A percentile compares a stretch with the other conserved stretches of the same genome.
Evolutionary conservation across 1,284 basidiomycete species (phyloP).

Genomic region (Xerocomus nothofagi): DNA sequence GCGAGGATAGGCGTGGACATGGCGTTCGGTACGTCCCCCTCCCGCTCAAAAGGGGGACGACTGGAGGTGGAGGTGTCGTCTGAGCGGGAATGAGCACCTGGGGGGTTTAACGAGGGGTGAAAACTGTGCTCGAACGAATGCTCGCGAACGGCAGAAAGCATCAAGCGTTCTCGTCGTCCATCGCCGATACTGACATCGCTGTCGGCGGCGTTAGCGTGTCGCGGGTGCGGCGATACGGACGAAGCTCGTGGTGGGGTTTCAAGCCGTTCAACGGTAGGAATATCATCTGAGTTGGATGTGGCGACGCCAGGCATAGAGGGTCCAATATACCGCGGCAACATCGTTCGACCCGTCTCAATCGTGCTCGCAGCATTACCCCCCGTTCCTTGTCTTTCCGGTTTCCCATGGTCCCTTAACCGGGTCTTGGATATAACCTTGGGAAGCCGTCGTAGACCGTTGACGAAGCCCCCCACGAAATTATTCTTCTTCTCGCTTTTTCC

Average conservation of each 20-base stretch:
- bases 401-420: slow-evolving; percentile 27
- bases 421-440: slow-evolving; percentile 36
- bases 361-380: neutral
- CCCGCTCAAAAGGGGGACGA: slow-evolving; percentile 25
- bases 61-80: slow-evolving; percentile 28
- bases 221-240: slow-evolving; percentile 26
- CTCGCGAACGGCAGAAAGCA: slow-evolving; percentile 29
- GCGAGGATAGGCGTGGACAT: slow-evolving; percentile 34
- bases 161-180: slow-evolving; percentile 23
- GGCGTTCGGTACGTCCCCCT: slow-evolving; percentile 26
- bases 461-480: slow-evolving; percentile 33
- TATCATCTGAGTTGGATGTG: slow-evolving; percentile 31
- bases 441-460: slow-evolving; percentile 31
- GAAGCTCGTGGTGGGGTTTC: slow-evolving; percentile 27
- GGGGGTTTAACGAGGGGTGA: slow-evolving; percentile 12
- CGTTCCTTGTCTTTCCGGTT: slow-evolving; percentile 24
- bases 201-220: slow-evolving; percentile 16
- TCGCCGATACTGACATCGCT: slow-evolving; percentile 25
- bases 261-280: slow-evolving; percentile 32
- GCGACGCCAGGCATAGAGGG: slow-evolving; percentile 19
- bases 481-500: slow-evolving; percentile 34
- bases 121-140: slow-evolving; percentile 24
- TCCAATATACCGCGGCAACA: slow-evolving; percentile 21
- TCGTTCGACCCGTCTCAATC: slow-evolving; percentile 13
- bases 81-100: slow-evolving; percentile 22